These are phyloP conservation scores for Yamadazyma taylorii DNA, from an alignment of 1,139 yeast species.

Conservation along the genomic window DNA sequence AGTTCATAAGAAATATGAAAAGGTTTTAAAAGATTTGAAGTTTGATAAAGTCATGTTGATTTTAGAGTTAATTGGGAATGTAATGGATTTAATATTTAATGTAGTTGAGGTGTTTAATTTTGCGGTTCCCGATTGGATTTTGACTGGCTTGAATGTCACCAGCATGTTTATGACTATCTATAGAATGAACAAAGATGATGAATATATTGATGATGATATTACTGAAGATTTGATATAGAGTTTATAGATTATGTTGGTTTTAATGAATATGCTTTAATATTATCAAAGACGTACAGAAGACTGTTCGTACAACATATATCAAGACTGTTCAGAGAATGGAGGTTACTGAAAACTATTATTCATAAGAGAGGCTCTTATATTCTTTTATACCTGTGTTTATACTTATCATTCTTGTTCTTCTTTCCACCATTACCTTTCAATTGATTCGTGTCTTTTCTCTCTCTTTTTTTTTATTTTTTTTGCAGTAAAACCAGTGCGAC, in stretches of 20 bases:
- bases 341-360: too few relatives aligned
- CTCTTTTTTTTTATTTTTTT: too few relatives aligned
- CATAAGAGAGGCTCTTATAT: too few relatives aligned
- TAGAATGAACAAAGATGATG: conserved; percentile 54
- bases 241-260: too few relatives aligned
- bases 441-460: too few relatives aligned
- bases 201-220: conserved; percentile 48
- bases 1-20: conserved; percentile 38
- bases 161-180: conserved; percentile 52
- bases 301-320: too few relatives aligned
- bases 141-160: conserved; percentile 42
- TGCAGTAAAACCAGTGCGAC: neutral
- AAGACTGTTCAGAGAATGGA: too few relatives aligned
- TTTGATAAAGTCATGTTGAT: conserved; percentile 47
- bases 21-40: conserved; percentile 42
- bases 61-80: conserved; percentile 45
- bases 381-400: too few relatives aligned
- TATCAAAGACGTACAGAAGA: too few relatives aligned
- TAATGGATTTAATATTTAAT: conserved; percentile 43
- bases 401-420: too few relatives aligned
- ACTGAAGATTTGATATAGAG: conserved; percentile 39
- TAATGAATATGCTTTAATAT: too few relatives aligned
- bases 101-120: conserved; percentile 40
- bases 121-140: conserved; percentile 45
- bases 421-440: too few relatives aligned